Base-by-base conservation (phyloP, 2,329 filamentous ascomycete species). In the Hypoxylon rubiginosum region DNA sequence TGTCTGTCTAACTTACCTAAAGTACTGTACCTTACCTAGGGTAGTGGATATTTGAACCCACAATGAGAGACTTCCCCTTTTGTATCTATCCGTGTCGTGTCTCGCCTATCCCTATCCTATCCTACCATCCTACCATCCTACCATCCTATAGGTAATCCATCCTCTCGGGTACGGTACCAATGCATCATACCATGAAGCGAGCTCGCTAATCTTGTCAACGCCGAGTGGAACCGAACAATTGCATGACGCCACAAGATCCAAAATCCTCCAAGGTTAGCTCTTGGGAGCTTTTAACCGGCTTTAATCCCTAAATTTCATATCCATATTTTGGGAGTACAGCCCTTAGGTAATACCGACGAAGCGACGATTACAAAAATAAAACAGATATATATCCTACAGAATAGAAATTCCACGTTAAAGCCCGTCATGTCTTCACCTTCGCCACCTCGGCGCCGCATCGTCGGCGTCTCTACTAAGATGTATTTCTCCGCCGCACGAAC, bases 401-500 rank as follows among this genome's bases (percentile, higher is more conserved):
- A n/a, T 13, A 41, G 4, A n/a, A n/a, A 9, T 41, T 17, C 3
- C 13, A 36, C 34, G 11, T 10, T 10, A 36, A 36, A 36, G 11
- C 9, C 36, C 6, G n/a, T n/a, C 4, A 43, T 39, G 48, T n/a
- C 54, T 32, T 51, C 62, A n/a, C 24, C 55, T 4, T 32, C 49
- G 28, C 76, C 64, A 26, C 61, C 43, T 11, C 84, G 82, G 50
- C 87, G 87, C 74, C 89, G 88, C 73, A 83, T 94, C 66, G 84
- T 94, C 64, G 91, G 91, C 77, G 89, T 93, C 69, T 91, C 89
- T 50, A 88, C 91, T 41, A 94, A 94, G 75, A 92, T 93, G 88
- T 94, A 94, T 84, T 94, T 94, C 80, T 87, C 90, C 66, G 85
- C 90, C 8, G 79, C 85, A 10, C 83, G 84, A 66, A 94, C 91